Evolutionary conservation across 2,329 filamentous ascomycete genomes (phyloP).

Genomic region (Beauveria caledonica): DNA sequence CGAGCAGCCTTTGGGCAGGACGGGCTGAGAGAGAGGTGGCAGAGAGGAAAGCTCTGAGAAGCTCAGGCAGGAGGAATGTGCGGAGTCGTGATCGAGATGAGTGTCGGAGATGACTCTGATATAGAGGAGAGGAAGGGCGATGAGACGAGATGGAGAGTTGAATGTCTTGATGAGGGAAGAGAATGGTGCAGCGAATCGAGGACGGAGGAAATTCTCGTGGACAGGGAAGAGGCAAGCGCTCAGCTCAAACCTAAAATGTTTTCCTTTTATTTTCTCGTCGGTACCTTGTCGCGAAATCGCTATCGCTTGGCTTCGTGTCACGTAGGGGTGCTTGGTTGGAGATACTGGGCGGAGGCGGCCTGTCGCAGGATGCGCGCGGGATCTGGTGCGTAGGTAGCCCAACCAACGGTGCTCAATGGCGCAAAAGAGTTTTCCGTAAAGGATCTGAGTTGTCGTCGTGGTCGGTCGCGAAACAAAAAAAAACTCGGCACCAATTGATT

Average conservation of each 20-base stretch:
- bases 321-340: not conserved
- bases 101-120: not conserved
- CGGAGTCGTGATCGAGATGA: conserved; percentile 2
- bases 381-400: not conserved
- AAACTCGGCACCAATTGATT: not conserved
- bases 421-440: not conserved
- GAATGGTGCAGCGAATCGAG: conserved; percentile 28
- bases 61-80: conserved; percentile 4
- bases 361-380: not conserved
- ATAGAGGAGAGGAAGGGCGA: conserved; percentile 19
- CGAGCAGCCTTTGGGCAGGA: conserved; percentile 24
- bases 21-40: conserved; percentile 23
- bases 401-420: not conserved
- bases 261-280: not conserved
- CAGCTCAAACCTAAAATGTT: conserved; percentile 28
- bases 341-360: not conserved
- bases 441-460: not conserved
- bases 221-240: conserved; percentile 30
- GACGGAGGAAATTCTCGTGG: conserved; percentile 28
- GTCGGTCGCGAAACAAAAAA: conserved; percentile 4
- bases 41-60: conserved; percentile 14
- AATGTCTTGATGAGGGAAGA: conserved; percentile 21
- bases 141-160: conserved; percentile 27
- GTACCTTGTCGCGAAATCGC: not conserved
- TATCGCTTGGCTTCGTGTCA: conserved; percentile 13